Base-by-base conservation (phyloP, 2,329 filamentous ascomycete genomes). In the Colletotrichum limetticola region DNA sequence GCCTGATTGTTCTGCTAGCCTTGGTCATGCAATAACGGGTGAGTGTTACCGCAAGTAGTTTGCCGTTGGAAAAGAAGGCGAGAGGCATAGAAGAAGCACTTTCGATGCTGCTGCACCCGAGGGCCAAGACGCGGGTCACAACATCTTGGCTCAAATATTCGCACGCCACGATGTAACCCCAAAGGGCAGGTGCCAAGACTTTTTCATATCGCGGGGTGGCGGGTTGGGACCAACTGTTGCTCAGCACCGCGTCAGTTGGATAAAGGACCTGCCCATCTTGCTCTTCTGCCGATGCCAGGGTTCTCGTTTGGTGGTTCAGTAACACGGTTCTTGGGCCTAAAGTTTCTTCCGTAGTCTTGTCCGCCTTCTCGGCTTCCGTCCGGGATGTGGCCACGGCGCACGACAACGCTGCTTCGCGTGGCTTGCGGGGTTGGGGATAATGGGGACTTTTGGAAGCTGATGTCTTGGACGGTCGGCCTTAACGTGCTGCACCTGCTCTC, bases 171-270 rank as follows among this genome's bases (percentile, higher is more conserved):
- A 61, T 70, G 70, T 72, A 70, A 70, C 70, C 66, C 1, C 35
- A 70, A 65, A 35, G 11, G 70, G 70, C 70, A 72, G 70, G 70
- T 72, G 70, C 70, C 66, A 72, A 72, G 70, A 28, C 60, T 60
- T 46, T 37, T 63, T 32, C 46, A 70, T 65, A 65, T 65, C 66
- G 59, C 32, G 37, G 59, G 53, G 53, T 42, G 42, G 67, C 42
- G 59, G 30, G 30, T 28, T 37, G 37, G 42, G 46, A 52, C 66
- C 63, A 67, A 62, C 68, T 24, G n/a, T 30, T 57, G 32, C 42
- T n/a, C 30, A 53, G 37, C 65, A 19, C 24, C 28, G 28, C 52
- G 42, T 35, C n/a, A n/a, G 22, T 26, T 28, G 9, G 19, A 16
- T 32, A 55, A 72, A 64, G 11, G 59, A 69, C 66, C 70, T 70